Evolutionary conservation across 164 flowering plant genomes (phyloP), one percentile per base, ranked within the genome.

Genomic region (Magnolia changhungtana): DNA sequence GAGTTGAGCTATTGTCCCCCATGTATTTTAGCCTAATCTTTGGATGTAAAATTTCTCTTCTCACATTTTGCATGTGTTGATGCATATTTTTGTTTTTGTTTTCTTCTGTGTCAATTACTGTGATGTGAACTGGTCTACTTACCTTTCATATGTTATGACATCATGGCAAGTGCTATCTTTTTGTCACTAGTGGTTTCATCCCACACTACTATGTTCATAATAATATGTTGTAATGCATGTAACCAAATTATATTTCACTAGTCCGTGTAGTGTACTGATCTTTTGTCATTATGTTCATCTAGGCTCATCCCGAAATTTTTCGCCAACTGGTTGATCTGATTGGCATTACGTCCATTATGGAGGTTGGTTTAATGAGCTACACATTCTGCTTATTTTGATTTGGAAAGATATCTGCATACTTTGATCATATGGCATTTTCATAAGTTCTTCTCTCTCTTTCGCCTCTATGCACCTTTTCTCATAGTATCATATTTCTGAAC

Each of bases 301-400:
- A 95, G 98, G 88, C 80, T 75, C 99, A 92, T 88, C 91, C 85
- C 70, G 95, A 88, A 76, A 85, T 93, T 78, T 82, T 95, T 23
- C 80, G 55, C 76, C 86, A 85, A 83, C 86, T 95, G 72, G 98
- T 93, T 85, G 98, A 95, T 74, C 88, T 95, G 51, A 92, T 95
- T 80, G 98, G 98, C 64, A 95, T 93, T 58, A 95, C 98, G 10
- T 95, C 98, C 71, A 89, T 95, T 23, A 92, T 95, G 98, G 98
- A 95, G 98, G 99, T 93, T 85, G 67, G 91, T 80, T 19, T 52
- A 50, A 72, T 27, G 71, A 19, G 29, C 10, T 19, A 63, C 29
- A 13, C 72, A 20, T 63, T 7, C 71, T 37, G 71, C 71, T 4
- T 64, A 24, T 9, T 67, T 55, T 21, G 52, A 63, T 52, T 14